Evolutionary conservation across 768 basidiomycete genomes (phyloP), one percentile per base, ranked within the genome.

Genomic region (Rhodotorula diobovata): DNA sequence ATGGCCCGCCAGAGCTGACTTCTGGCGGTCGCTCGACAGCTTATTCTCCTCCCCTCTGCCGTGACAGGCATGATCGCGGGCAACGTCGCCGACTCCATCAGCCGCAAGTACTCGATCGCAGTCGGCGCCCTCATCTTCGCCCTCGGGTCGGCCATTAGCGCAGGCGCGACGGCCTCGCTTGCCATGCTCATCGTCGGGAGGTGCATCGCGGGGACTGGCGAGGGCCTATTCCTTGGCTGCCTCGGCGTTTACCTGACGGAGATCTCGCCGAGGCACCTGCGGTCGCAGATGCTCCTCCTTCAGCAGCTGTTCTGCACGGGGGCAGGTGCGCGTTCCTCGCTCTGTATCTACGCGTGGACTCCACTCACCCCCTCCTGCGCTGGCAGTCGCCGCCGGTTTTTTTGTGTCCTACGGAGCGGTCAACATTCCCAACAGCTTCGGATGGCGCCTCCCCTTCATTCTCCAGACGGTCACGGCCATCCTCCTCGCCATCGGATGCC

Each of bases 71-170:
- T 77, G 45, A 57, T 75, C 16, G 73, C 74, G 0, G 85, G 84
- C 18, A 78, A 81, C 37, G 70, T 85, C 56, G 81, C 84, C 4
- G 84, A 85, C 78, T 76, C 78, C 63, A 81, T 85, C 45, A 84
- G 83, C 43, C 82, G 84, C 63, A 85, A 82, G 48, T 80, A 81
- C 67, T 83, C 82, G 0, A 83, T 85, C 51, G 77, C 84, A 30
- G 74, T 82, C 18, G 84, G 85, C 18, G 81, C 80, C 4, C 66
- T 82, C 35, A 78, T 85, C 30, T 84, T 82, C 67, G 79, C 82
- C n/a, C 46, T 81, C 25, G 84, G 85, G 1, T 81, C 81, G 48
- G 81, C 79, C 37, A 76, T 85, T 23, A 64, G 59, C 23, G 68
- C 63, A 11, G 59, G 32, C 6, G 39, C 68, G 20, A n/a, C 30